Evolutionary conservation across 495 filamentous ascomycete genomes (phyloP).

Genomic region (Daldinia bambusicola): DNA sequence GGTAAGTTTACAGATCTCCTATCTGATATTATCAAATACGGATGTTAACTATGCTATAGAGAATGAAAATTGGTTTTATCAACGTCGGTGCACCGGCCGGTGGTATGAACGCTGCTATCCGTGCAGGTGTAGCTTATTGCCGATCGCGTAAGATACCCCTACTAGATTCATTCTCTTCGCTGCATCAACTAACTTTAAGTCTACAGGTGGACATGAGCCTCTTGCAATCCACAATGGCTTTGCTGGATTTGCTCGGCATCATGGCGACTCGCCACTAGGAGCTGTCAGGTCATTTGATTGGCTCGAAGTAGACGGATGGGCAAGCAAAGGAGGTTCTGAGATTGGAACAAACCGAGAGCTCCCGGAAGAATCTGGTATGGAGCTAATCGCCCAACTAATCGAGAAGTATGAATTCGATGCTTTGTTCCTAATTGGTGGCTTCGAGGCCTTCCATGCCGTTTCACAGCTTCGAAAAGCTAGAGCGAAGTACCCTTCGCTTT

Average conservation of each 20-base stretch:
- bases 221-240: conserved; percentile 97
- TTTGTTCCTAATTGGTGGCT: conserved; percentile 92
- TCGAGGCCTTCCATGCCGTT: conserved; percentile 95
- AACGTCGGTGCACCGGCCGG: conserved; percentile 98
- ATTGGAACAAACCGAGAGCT: conserved; percentile 97
- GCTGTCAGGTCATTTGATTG: conserved; percentile 86
- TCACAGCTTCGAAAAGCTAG: conserved; percentile 85
- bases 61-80: conserved; percentile 92
- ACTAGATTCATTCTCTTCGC: neutral
- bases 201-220: conserved; percentile 76
- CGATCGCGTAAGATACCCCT: conserved; percentile 66
- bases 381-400: conserved; percentile 85
- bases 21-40: neutral
- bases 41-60: conserved; percentile 59
- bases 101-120: conserved; percentile 97
- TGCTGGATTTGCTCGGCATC: conserved; percentile 91
- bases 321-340: conserved; percentile 94
- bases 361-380: conserved; percentile 83
- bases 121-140: conserved; percentile 96
- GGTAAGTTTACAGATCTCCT: conserved; percentile 57
- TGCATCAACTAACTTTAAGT: conserved; percentile 6
- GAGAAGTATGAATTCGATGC: conserved; percentile 88
- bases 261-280: conserved; percentile 80
- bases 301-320: conserved; percentile 96
- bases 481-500: conserved; percentile 80